phyloP scores from a whole-genome alignment of 2,329 filamentous ascomycete genomes.

The Aciculosporium take region DNA sequence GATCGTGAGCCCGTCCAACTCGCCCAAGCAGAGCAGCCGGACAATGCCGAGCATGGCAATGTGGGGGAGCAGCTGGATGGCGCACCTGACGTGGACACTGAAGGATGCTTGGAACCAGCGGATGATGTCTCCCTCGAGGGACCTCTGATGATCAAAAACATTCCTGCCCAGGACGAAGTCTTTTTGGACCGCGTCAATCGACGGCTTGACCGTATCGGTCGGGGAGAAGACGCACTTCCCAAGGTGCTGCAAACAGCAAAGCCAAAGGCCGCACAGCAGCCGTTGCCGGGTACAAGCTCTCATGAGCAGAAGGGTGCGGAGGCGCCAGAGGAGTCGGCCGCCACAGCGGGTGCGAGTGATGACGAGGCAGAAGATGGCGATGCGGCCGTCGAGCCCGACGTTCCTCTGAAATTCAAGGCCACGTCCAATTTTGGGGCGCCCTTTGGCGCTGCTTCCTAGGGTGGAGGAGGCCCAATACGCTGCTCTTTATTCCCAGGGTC shows the following conservation, averaged over 20 bases:
- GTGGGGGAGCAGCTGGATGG: neutral
- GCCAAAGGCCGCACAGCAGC: conserved; percentile 1
- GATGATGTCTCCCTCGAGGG: conserved; percentile 35
- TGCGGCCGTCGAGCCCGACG: conserved; percentile 22
- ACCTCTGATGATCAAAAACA: conserved; percentile 40
- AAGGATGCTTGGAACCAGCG: conserved; percentile 22
- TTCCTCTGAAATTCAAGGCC: conserved; percentile 30
- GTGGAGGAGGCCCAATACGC: too few species aligned
- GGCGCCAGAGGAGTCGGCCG: conserved; percentile 9
- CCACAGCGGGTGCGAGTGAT: conserved; percentile 9
- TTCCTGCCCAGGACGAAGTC: conserved; percentile 39
- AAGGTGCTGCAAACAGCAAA: conserved; percentile 20
- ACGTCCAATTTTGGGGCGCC: conserved; percentile 35
- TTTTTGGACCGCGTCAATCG: conserved; percentile 36
- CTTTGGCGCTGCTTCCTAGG: conserved; percentile 21
- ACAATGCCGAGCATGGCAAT: neutral
- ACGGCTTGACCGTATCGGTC: conserved; percentile 36
- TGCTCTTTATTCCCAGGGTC: too few species aligned
- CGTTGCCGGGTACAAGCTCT: neutral
- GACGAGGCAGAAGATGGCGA: conserved; percentile 14
- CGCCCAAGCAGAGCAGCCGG: neutral
- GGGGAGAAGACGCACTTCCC: conserved; percentile 31
- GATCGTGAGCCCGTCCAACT: neutral
- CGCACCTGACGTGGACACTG: conserved; percentile 7
- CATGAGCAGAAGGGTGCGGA: conserved; percentile 9